phyloP scores from a whole-genome alignment of 1,139 yeast species.

The Diutina sp. region DNA sequence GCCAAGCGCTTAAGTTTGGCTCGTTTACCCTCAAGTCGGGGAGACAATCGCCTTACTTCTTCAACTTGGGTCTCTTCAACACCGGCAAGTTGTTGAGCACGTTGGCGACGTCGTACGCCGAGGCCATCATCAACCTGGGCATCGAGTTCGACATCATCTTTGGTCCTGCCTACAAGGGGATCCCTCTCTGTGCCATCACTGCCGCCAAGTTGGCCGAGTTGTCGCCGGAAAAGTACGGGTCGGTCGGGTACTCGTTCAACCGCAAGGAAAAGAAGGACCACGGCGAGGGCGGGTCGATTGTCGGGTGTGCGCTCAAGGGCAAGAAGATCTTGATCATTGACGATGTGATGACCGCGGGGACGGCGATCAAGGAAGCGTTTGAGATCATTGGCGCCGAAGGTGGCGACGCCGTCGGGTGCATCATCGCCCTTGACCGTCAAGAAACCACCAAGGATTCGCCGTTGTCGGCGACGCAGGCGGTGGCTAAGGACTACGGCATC shows the following conservation, averaged over 20 bases:
- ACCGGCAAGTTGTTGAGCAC: slow-evolving; percentile 68
- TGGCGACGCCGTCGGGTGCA: slow-evolving; percentile 71
- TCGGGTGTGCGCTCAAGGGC: slow-evolving; percentile 64
- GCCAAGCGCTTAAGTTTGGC: slow-evolving; percentile 78
- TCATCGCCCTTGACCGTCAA: slow-evolving; percentile 90
- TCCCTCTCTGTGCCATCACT: slow-evolving; percentile 87
- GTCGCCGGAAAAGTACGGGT: slow-evolving; percentile 60
- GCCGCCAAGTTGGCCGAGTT: slow-evolving; percentile 86
- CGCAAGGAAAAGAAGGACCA: slow-evolving; percentile 94
- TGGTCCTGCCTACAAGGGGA: slow-evolving; percentile 98
- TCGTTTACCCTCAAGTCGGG: slow-evolving; percentile 85
- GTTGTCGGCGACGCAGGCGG: slow-evolving; percentile 72
- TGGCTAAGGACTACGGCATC: slow-evolving; percentile 55
- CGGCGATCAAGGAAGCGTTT: slow-evolving; percentile 93
- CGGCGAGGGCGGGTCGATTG: slow-evolving; percentile 96
- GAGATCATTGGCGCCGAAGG: slow-evolving; percentile 57
- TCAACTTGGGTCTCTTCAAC: slow-evolving; percentile 83
- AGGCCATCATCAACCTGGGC: slow-evolving; percentile 69
- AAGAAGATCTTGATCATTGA: slow-evolving; percentile 77
- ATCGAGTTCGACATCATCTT: slow-evolving; percentile 81
- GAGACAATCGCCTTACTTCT: slow-evolving; percentile 89
- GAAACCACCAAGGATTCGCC: slow-evolving; percentile 64
- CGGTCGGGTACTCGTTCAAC: slow-evolving; percentile 62
- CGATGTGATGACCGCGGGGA: slow-evolving; percentile 97
- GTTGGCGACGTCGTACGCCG: slow-evolving; percentile 80